Evolutionary conservation across 208 protist genomes (phyloP).

Genomic region (Trypanosoma caninum): DNA sequence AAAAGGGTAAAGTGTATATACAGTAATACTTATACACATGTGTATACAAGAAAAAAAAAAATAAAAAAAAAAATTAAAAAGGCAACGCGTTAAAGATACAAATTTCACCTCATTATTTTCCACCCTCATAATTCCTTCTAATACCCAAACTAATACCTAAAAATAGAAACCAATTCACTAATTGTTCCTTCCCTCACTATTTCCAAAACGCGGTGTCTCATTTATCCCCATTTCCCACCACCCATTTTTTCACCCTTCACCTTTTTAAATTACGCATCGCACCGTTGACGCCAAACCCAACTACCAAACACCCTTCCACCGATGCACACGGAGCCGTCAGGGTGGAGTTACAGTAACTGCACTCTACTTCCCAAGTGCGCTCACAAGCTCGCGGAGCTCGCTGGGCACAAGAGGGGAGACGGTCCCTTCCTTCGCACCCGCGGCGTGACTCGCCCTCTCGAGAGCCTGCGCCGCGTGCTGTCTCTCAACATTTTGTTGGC

Average conservation of each 20-base stretch:
- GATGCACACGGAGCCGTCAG: neutral
- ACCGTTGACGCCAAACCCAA: too few species aligned
- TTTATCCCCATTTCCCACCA: too few species aligned
- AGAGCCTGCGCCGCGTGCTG: slow-evolving; percentile 48
- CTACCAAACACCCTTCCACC: too few species aligned
- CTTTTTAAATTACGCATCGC: too few species aligned
- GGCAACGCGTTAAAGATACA: neutral
- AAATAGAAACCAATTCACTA: neutral
- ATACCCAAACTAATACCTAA: slow-evolving; percentile 1
- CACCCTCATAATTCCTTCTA: neutral
- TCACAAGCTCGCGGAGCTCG: slow-evolving; percentile 70
- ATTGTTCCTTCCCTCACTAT: neutral
- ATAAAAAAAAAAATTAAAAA: neutral
- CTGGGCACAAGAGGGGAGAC: slow-evolving; percentile 57
- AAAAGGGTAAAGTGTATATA: neutral
- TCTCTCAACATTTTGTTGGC: slow-evolving; percentile 58
- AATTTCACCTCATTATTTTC: neutral
- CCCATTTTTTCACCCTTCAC: too few species aligned
- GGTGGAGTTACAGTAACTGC: neutral
- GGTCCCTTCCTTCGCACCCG: slow-evolving; percentile 15
- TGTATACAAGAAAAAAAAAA: neutral
- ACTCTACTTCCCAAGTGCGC: slow-evolving; percentile 53
- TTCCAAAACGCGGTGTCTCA: too few species aligned
- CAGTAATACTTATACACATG: too few species aligned
- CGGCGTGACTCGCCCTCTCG: slow-evolving; percentile 23